phyloP scores from a whole-genome alignment of 768 basidiomycete species.

The Lyophyllum shimeji region DNA sequence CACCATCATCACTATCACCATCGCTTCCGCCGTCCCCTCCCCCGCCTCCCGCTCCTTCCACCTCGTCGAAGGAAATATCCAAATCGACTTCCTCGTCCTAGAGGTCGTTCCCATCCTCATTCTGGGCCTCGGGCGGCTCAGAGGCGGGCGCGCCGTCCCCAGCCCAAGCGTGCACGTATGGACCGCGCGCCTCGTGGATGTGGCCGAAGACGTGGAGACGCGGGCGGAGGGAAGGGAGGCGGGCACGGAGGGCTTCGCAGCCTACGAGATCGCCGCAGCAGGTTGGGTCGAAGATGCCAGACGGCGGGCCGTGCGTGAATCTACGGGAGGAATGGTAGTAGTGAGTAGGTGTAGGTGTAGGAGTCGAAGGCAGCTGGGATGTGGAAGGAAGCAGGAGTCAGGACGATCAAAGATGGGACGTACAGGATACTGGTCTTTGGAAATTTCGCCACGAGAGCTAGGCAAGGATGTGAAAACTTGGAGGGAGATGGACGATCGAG shows the following conservation, averaged over 20 bases:
- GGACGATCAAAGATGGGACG: neutral
- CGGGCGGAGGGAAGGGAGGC: conserved; percentile 37
- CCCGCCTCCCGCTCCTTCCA: neutral
- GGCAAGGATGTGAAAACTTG: neutral
- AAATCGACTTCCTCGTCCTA: conserved; percentile 4
- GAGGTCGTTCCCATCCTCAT: neutral
- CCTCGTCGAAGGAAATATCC: conserved; percentile 14
- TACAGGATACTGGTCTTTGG: conserved; percentile 16
- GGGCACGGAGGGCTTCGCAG: conserved; percentile 45
- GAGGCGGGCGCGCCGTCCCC: neutral
- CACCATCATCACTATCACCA: too few relatives aligned
- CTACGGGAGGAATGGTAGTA: neutral
- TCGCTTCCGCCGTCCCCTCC: neutral
- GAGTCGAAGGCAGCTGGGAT: neutral
- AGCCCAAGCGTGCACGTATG: conserved; percentile 38
- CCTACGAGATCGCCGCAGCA: conserved; percentile 39
- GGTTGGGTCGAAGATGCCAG: conserved; percentile 47
- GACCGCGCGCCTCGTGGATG: conserved; percentile 65
- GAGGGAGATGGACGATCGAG: neutral
- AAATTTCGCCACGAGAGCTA: conserved; percentile 14
- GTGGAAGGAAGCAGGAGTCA: neutral
- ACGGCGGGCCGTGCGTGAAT: conserved; percentile 7
- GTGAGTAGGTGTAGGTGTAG: neutral
- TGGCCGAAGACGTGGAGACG: conserved; percentile 61
- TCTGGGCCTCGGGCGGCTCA: neutral